Evolutionary conservation across 352 stramenopile genomes (phyloP), one percentile per base, ranked within the genome.

Genomic region (Elongisporangium prolatum): DNA sequence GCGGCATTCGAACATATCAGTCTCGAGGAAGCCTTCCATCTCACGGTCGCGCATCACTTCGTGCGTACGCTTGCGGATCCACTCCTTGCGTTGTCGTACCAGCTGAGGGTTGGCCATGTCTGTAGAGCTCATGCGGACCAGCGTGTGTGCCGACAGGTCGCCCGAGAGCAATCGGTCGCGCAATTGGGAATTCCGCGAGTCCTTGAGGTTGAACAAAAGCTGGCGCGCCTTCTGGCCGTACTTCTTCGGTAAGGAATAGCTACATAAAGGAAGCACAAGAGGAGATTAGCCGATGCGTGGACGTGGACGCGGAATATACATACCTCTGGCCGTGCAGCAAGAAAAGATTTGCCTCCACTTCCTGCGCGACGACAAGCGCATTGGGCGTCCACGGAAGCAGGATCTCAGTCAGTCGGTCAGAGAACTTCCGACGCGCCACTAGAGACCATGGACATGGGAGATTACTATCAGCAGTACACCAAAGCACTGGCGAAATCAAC

Each of bases 101-200:
- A 95, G 67, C 58, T 92, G 81, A 25, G 85, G 85, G 58, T 95
- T 95, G n/a, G 85, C 85, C 85, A 95, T 91, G 63, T 91, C 81
- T 21, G 69, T 72, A 3, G 75, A 79, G 52, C 72, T 89, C 83
- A 95, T 88, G 38, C 85, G 79, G 63, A 93, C 85, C 21, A 93
- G 68, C 51, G 63, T 73, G 52, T 73, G 57, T 17, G 79, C 71
- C 0, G 63, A 48, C 17, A 93, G 62, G 21, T 88, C 70, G 8
- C 83, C 81, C 0, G 77, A 84, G 24, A 93, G 65, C 38, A 95
- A 61, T 6, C 85, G 80, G 50, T 86, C 71, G 54, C 85, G 81
- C 11, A 95, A 67, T 14, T 77, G 64, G 0, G 74, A 61, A 55
- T 95, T 93, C 24, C 81, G 80, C 9, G 59, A 63, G 69, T 95